Evolutionary conservation across 2,329 filamentous ascomycete species (phyloP).

Genomic region (Lecanicillium sp.): DNA sequence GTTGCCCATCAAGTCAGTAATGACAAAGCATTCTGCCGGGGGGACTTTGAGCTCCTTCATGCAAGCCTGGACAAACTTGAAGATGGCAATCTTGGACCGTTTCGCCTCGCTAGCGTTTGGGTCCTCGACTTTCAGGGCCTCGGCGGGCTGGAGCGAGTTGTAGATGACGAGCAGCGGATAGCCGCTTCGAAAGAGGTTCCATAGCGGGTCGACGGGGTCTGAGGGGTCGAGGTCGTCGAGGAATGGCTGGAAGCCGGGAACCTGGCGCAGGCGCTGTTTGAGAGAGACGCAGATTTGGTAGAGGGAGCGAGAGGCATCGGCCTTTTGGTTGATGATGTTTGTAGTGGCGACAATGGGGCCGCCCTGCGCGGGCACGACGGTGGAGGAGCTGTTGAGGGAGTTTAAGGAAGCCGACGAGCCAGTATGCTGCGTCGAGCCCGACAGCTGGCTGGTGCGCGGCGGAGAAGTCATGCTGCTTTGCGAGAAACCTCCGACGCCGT

Average conservation of each 20-base stretch:
- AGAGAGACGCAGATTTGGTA: slow-evolving; percentile 92
- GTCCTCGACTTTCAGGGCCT: slow-evolving; percentile 60
- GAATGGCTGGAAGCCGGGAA: slow-evolving; percentile 73
- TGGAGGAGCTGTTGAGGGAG: slow-evolving; percentile 37
- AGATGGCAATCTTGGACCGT: slow-evolving; percentile 76
- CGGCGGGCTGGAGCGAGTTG: slow-evolving; percentile 69
- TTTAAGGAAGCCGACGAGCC: slow-evolving; percentile 44
- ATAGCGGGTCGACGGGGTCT: slow-evolving; percentile 80
- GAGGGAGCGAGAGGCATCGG: slow-evolving; percentile 81
- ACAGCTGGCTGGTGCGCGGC: slow-evolving; percentile 53
- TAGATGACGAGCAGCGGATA: slow-evolving; percentile 82
- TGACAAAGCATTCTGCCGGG: slow-evolving; percentile 78
- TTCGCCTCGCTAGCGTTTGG: slow-evolving; percentile 57
- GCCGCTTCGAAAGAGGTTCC: slow-evolving; percentile 77
- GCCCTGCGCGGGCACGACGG: slow-evolving; percentile 32
- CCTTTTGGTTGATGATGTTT: slow-evolving; percentile 96
- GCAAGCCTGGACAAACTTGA: slow-evolving; percentile 88
- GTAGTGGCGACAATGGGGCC: slow-evolving; percentile 65
- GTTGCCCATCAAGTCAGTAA: slow-evolving; percentile 83
- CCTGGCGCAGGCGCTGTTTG: slow-evolving; percentile 70
- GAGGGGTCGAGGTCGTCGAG: slow-evolving; percentile 63
- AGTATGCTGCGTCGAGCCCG: slow-evolving; percentile 49
- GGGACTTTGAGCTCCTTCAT: slow-evolving; percentile 73
- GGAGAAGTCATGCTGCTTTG: slow-evolving; percentile 42
- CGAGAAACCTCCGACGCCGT: slow-evolving; percentile 35